Base-by-base conservation (phyloP, 31 red algal species). In the Bonnemaisonia californica region DNA sequence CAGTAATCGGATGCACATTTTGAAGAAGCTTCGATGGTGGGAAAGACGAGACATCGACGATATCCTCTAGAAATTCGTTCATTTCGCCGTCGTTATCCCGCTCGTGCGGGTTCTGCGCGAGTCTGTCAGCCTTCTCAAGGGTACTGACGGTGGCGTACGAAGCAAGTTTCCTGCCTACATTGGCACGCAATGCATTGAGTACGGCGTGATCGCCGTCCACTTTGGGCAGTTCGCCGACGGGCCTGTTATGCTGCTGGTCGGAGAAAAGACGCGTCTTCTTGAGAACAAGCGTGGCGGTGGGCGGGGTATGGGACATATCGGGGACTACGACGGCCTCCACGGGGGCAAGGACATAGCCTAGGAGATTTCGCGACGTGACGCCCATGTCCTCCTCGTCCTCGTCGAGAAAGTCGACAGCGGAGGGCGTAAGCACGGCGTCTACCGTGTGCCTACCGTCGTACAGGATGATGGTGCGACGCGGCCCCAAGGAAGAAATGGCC, bases 341-440 rank as follows among this genome's bases (percentile, higher is more conserved):
- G 8, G 73, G 73, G 26, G 84, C 74, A 31, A 88, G n/a, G 2
- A 88, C 34, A 30, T 88, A 69, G 19, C 84, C 84, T 1, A 71
- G 34, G 3, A 88, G 62, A 60, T 78, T 88, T 13, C 70, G 61
- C 21, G 84, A 78, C 12, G 84, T 88, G 19, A 88, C 74, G 61
- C 84, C 84, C 3, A 69, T 73, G 21, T 61, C 51, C 22, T 88
- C 84, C 48, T 60, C 74, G 32, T 88, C 84, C 7, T 72, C 62
- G 54, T 88, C 74, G 5, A 88, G 38, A 1, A 35, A 41, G n/a
- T 41, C 58, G 7, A 73, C 84, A 22, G 74, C 73, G 47, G 62
- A 34, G 34, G 60, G 73, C 5, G 84, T 78, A 3, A 88, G 84
- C 28, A 88, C 75, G n/a, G 63, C 84, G 33, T 48, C 23, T 30